Base-by-base conservation (phyloP, 1,139 yeast genomes). In the Pichia sp. region DNA sequence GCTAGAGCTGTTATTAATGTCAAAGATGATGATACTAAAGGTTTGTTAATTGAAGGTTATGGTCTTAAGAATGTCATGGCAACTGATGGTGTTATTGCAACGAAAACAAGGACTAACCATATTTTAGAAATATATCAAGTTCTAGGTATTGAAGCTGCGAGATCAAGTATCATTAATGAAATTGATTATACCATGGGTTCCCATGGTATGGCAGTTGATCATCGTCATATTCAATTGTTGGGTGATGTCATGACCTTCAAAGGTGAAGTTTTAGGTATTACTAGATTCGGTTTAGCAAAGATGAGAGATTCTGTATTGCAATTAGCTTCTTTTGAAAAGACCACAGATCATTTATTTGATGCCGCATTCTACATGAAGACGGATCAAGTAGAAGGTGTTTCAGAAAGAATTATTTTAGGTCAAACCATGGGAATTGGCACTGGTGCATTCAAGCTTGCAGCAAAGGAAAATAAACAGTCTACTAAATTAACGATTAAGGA, bases 191-290 rank as follows among this genome's bases (percentile, higher is more conserved):
- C 99, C 53, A 95, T 95, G 99, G 84, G 96, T 70, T 89, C 90
- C 70, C 99, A 95, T 76, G 99, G 99, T 71, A 95, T 95, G 99
- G 88, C 96, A 69, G 98, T 95, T 53, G 99, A 95, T 75, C 99
- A 99, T 58, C 96, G 99, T 76, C 99, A 95, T 72, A 90, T 95
- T 68, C 99, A 93, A 73, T 74, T 95, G 50, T 74, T 95, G 58
- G 99, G 99, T 58, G 99, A 95, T 69, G 99, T 95, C 53, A 95
- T 95, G 99, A 89, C 98, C 0, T 95, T 89, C 70, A 95, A 93
- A 73, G 99, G 99, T 55, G 99, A 95, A 67, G 96, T 95, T 9
- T 77, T 95, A 62, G 99, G 99, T 70, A 95, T 95, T 66, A 95
- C 99, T 4, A 80, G 99, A 71, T 95, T 95, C 65, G 99, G 99